Evolutionary conservation across 108 stramenopile genomes (phyloP), one percentile per base, ranked within the genome.

Genomic region (Chaetoceros tenuissimus): DNA sequence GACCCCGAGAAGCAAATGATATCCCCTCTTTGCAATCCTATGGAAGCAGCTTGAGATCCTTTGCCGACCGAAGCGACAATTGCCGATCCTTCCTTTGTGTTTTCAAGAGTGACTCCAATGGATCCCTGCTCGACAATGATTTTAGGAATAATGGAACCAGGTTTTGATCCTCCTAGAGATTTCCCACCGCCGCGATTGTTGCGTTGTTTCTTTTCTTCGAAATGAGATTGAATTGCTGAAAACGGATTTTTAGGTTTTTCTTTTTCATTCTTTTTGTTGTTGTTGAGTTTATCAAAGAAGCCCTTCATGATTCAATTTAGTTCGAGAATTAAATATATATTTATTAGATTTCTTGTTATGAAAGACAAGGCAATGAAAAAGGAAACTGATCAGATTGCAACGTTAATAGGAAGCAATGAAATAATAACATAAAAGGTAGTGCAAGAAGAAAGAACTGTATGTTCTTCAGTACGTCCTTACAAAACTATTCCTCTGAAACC

Each of bases 11-110:
- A 75, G 29, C 88, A 90, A 2, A 90, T n/a, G 27, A 90, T 72
- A 60, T 90, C 88, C 1, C 88, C 88, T 40, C 84, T 66, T 60
- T 75, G 49, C 46, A 89, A 49, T 43, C 81, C 84, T 17, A 80
- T 80, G 1, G 26, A 29, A 10, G 80, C 79, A 0, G 84, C 84
- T 60, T 84, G 80, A 52, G 63, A 59, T 8, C 62, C 69, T 13
- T 62, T 51, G 0, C 84, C 72, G 0, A 85, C 73, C 52, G 48
- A 46, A 7, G 69, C 52, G 53, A 89, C 66, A 56, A 89, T 86
- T 20, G 88, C 78, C 7, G 73, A 71, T 17, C 61, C 67, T 27
- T 59, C 27, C 13, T 60, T 44, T 57, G 49, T 50, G 18, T 24
- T 50, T 24, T 50, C 22, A n/a, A 18, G 27, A 18, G 10, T 5